Conservation (phyloP, 768 basidiomycete species). For the Cystobasidium ongulense region DNA sequence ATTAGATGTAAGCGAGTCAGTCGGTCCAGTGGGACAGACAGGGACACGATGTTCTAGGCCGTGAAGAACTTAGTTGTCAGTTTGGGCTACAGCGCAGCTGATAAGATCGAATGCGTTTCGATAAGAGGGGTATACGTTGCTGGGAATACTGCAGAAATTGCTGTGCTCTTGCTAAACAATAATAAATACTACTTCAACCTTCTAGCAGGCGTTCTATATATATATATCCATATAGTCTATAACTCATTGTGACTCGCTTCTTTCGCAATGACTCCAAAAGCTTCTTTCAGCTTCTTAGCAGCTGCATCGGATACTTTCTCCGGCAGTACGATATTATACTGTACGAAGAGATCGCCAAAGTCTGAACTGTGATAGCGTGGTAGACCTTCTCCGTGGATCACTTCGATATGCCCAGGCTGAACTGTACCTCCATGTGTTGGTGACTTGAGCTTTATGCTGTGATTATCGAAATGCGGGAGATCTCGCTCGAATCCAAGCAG, state of each 20-base stretch:
- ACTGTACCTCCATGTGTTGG: slow-evolving; percentile 71
- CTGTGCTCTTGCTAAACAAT: neutral
- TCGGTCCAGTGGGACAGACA: too few species aligned
- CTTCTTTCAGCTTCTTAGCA: neutral
- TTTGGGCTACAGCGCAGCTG: too few species aligned
- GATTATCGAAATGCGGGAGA: slow-evolving; percentile 84
- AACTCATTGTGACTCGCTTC: neutral
- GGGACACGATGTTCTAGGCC: too few species aligned
- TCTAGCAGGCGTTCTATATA: neutral
- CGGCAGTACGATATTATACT: slow-evolving; percentile 88
- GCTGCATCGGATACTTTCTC: slow-evolving; percentile 53
- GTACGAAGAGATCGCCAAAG: slow-evolving; percentile 75
- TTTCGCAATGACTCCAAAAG: neutral
- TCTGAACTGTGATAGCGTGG: slow-evolving; percentile 55
- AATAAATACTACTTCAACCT: neutral
- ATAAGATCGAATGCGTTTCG: too few species aligned
- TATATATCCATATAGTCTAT: neutral
- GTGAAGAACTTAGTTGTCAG: too few species aligned
- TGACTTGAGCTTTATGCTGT: slow-evolving; percentile 51
- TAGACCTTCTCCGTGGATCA: slow-evolving; percentile 82
- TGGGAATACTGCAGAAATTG: neutral
- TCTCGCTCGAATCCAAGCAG: slow-evolving; percentile 92
- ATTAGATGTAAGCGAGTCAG: too few species aligned
- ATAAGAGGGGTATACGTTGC: neutral
- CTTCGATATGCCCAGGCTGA: slow-evolving; percentile 85